Evolutionary conservation across 2,329 filamentous ascomycete species (phyloP).

Genomic region (Claviceps paspali): DNA sequence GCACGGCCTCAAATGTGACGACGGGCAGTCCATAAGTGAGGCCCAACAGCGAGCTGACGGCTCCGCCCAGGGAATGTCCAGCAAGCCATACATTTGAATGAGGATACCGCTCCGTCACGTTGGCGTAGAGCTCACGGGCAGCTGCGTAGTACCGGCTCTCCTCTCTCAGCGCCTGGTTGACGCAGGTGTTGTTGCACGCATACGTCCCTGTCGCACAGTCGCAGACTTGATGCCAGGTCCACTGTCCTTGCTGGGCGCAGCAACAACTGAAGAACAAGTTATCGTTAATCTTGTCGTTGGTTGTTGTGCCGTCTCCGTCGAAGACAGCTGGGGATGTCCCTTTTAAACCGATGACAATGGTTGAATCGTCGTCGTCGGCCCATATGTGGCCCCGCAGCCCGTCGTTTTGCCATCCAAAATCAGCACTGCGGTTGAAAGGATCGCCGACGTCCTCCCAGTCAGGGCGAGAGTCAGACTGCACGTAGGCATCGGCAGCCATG

Average conservation of each 20-base stretch:
- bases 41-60: conserved; percentile 75
- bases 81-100: conserved; percentile 74
- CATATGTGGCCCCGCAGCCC: conserved; percentile 87
- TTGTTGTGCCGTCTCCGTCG: conserved; percentile 91
- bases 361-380: conserved; percentile 70
- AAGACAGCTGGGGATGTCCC: conserved; percentile 84
- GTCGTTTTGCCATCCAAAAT: conserved; percentile 87
- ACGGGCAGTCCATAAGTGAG: conserved; percentile 80
- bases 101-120: conserved; percentile 81
- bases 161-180: conserved; percentile 55
- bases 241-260: conserved; percentile 84
- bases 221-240: conserved; percentile 82
- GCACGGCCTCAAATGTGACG: conserved; percentile 88
- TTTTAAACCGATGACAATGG: conserved; percentile 83
- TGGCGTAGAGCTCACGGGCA: conserved; percentile 77
- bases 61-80: conserved; percentile 84
- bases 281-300: conserved; percentile 94
- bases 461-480: conserved; percentile 50
- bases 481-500: conserved; percentile 84
- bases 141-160: conserved; percentile 90
- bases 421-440: conserved; percentile 69
- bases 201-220: conserved; percentile 81
- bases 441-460: conserved; percentile 74
- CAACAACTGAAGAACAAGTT: conserved; percentile 98
- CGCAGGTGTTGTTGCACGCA: conserved; percentile 83